phyloP scores from a whole-genome alignment of 305 asterid genomes.

The Vinca major region DNA sequence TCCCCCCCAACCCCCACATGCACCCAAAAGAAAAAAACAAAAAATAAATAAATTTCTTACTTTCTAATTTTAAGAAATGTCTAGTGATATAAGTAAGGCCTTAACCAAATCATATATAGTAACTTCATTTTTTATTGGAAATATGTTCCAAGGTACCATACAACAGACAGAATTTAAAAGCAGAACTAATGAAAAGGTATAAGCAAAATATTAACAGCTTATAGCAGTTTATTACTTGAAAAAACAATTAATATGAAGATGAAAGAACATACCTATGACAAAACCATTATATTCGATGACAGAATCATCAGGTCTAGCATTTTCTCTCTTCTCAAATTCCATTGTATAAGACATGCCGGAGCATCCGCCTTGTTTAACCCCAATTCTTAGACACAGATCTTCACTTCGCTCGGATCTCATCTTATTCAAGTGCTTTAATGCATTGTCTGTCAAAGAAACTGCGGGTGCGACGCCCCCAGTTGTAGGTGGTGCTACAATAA shows the following conservation, averaged over 20 bases:
- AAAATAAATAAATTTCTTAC: too few species aligned
- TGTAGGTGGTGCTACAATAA: slow-evolving; percentile 44
- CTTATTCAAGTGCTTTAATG: slow-evolving; percentile 66
- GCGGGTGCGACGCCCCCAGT: slow-evolving; percentile 71
- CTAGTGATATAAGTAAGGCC: too few species aligned
- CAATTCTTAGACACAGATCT: slow-evolving; percentile 79
- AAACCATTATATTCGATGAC: slow-evolving; percentile 79
- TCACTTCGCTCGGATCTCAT: slow-evolving; percentile 58
- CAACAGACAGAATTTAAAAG: neutral
- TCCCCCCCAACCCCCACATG: too few species aligned
- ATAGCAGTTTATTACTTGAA: neutral
- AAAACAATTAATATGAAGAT: neutral
- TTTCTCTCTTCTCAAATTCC: slow-evolving; percentile 81
- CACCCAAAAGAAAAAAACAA: too few species aligned
- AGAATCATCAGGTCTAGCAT: slow-evolving; percentile 78
- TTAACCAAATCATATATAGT: too few species aligned
- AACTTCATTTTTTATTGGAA: too few species aligned
- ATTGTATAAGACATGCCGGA: slow-evolving; percentile 91
- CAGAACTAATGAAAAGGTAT: neutral
- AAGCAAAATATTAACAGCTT: slow-evolving; percentile 1
- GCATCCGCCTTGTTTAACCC: slow-evolving; percentile 97
- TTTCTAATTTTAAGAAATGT: too few species aligned
- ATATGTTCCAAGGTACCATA: too few species aligned
- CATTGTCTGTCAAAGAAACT: slow-evolving; percentile 63
- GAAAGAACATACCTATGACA: slow-evolving; percentile 46